phyloP scores from a whole-genome alignment of 1,284 basidiomycete species.

The Fomitopsis schrenkii region DNA sequence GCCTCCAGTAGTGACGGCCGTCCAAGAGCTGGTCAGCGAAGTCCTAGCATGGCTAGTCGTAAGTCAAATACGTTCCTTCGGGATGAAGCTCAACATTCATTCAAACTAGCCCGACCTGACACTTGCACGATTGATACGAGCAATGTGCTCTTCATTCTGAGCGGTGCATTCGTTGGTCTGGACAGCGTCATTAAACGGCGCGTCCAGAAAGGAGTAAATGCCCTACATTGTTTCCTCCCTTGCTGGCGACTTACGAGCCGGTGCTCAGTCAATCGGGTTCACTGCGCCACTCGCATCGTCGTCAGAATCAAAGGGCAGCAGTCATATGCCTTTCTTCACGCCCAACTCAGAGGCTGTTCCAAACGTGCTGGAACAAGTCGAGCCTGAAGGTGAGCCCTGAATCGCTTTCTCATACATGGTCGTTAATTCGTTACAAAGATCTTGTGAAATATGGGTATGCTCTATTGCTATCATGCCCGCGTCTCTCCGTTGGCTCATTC shows the following conservation, averaged over 20 bases:
- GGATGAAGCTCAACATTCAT: background rate
- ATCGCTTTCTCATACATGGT: background rate
- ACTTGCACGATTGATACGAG: conserved; percentile 79
- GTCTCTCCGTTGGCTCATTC: background rate
- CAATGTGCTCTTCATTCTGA: conserved; percentile 88
- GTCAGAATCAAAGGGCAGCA: conserved; percentile 30
- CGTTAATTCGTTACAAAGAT: conserved; percentile 40
- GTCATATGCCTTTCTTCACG: conserved; percentile 66
- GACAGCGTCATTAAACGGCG: conserved; percentile 79
- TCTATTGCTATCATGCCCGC: background rate
- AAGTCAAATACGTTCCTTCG: conserved; percentile 13
- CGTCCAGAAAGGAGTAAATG: conserved; percentile 75
- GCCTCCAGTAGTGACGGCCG: conserved; percentile 40
- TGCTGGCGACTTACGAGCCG: background rate
- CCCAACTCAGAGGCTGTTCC: conserved; percentile 52
- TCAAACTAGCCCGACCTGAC: conserved; percentile 54
- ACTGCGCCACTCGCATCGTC: conserved; percentile 58
- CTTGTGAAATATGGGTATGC: conserved; percentile 79
- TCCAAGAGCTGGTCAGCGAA: conserved; percentile 38
- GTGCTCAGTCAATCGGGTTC: conserved; percentile 79
- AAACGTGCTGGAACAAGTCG: conserved; percentile 60
- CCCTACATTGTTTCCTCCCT: background rate
- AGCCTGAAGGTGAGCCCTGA: conserved; percentile 51
- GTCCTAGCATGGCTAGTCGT: conserved; percentile 25
- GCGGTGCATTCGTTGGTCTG: conserved; percentile 92